These are phyloP conservation scores for Pyracantha coccinea DNA, from an alignment of 331 rosid species.

Conservation along the genomic window DNA sequence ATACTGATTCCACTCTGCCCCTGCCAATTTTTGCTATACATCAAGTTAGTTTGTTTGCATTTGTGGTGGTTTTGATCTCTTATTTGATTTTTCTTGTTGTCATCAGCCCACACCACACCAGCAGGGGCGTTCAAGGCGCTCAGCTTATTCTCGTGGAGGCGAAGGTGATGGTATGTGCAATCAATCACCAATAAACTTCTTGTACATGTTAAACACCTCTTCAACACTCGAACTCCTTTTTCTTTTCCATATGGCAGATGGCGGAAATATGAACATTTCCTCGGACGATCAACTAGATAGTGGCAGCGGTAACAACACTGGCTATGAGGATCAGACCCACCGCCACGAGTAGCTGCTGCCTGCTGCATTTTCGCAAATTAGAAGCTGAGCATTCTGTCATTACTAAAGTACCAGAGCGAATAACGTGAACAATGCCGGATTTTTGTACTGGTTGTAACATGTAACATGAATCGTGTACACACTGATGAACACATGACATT, in stretches of 20 bases:
- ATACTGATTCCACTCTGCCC: not conserved
- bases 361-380: not conserved
- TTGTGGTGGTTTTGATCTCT: not conserved
- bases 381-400: conserved; percentile 8
- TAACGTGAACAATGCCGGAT: conserved; percentile 19
- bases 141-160: conserved; percentile 74
- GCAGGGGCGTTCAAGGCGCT: conserved; percentile 76
- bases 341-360: not conserved
- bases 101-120: conserved; percentile 89
- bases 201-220: not conserved
- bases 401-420: conserved; percentile 21
- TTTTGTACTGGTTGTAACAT: conserved; percentile 30
- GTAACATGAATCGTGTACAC: conserved; percentile 21
- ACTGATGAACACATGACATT: not conserved
- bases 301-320: conserved; percentile 7
- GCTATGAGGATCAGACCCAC: conserved; percentile 33
- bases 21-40: too few species aligned
- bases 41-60: too few species aligned
- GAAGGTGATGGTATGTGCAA: conserved; percentile 57
- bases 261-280: conserved; percentile 8
- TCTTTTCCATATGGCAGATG: conserved; percentile 22
- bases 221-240: not conserved
- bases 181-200: not conserved
- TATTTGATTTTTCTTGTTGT: conserved; percentile 1
- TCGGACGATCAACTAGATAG: conserved; percentile 35